These are phyloP conservation scores for Cladosporium sp. DNA, from an alignment of 2,329 filamentous ascomycete genomes.

Conservation along the genomic window DNA sequence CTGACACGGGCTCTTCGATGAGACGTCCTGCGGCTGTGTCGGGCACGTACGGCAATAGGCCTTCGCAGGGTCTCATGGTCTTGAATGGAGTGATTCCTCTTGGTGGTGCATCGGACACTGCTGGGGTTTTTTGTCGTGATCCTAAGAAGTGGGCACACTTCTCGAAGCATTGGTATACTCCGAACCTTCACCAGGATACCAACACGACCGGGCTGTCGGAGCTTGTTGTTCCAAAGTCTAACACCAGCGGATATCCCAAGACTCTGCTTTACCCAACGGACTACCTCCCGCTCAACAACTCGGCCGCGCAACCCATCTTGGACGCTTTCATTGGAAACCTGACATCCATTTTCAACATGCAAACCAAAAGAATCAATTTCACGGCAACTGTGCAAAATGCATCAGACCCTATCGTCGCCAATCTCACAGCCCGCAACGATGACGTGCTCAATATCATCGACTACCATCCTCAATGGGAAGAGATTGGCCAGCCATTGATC, in stretches of 20 bases:
- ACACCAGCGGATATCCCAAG: constrained; percentile 34
- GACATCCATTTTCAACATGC: constrained; percentile 35
- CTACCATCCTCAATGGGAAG: constrained; percentile 31
- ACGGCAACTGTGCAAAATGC: constrained; percentile 30
- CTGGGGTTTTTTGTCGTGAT: constrained; percentile 18
- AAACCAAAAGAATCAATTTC: constrained; percentile 35
- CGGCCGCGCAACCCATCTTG: constrained; percentile 36
- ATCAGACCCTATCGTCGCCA: constrained; percentile 25
- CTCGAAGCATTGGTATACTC: constrained; percentile 36
- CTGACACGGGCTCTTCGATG: constrained; percentile 23
- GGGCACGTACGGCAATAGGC: constrained; percentile 18
- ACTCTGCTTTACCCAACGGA: constrained; percentile 38
- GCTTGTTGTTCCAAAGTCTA: constrained; percentile 28
- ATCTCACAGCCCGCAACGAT: constrained; percentile 28
- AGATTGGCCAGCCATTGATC: constrained; percentile 32
- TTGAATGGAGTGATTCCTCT: constrained; percentile 19
- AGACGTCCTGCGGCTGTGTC: constrained; percentile 12
- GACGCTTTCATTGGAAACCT: constrained; percentile 35
- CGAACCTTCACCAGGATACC: constrained; percentile 30
- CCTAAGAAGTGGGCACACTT: constrained; percentile 30
- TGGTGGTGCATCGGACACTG: constrained; percentile 17
- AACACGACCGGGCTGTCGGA: constrained; percentile 36
- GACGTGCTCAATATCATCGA: constrained; percentile 30
- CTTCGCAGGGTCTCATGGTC: constrained; percentile 17
- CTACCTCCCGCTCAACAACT: constrained; percentile 38